phyloP scores from a whole-genome alignment of 2,329 filamentous ascomycete genomes.

The Clarireedia paspali region DNA sequence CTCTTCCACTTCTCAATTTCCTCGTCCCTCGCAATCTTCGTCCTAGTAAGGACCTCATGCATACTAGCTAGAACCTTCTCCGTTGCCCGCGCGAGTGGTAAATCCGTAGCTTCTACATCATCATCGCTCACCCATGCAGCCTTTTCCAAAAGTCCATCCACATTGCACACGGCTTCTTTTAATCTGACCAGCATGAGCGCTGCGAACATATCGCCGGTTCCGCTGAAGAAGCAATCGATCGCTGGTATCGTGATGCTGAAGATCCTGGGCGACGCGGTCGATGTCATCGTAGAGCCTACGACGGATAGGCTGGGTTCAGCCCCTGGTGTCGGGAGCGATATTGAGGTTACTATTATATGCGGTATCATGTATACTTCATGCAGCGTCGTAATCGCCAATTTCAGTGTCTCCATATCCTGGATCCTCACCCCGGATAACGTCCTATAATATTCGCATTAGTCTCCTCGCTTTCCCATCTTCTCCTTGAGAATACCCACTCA shows the following conservation, averaged over 20 bases:
- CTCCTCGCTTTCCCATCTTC: no score
- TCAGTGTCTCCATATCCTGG: conserved; percentile 63
- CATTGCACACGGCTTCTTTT: conserved; percentile 64
- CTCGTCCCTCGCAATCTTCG: conserved; percentile 56
- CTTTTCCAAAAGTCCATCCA: conserved; percentile 40
- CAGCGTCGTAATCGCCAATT: conserved; percentile 65
- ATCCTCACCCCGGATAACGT: conserved; percentile 82
- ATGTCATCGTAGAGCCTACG: conserved; percentile 68
- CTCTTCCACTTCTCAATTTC: conserved; percentile 49
- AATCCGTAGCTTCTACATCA: conserved; percentile 54
- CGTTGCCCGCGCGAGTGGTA: conserved; percentile 76
- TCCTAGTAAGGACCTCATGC: conserved; percentile 72
- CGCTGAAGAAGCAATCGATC: conserved; percentile 89
- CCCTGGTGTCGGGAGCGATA: conserved; percentile 53
- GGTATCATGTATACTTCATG: conserved; percentile 72
- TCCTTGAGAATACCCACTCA: conserved; percentile 52
- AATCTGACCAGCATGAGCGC: conserved; percentile 82
- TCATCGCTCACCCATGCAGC: conserved; percentile 73
- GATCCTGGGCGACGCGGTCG: conserved; percentile 60
- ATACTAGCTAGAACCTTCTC: conserved; percentile 89
- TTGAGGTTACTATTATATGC: conserved; percentile 88
- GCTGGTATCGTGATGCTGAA: conserved; percentile 84
- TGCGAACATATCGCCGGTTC: conserved; percentile 97
- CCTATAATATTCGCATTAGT: conserved; percentile 36
- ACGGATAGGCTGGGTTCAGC: conserved; percentile 54